These are phyloP conservation scores for Aspergillus quadrilineatus DNA, from an alignment of 2,329 filamentous ascomycete species.

Conservation along the genomic window DNA sequence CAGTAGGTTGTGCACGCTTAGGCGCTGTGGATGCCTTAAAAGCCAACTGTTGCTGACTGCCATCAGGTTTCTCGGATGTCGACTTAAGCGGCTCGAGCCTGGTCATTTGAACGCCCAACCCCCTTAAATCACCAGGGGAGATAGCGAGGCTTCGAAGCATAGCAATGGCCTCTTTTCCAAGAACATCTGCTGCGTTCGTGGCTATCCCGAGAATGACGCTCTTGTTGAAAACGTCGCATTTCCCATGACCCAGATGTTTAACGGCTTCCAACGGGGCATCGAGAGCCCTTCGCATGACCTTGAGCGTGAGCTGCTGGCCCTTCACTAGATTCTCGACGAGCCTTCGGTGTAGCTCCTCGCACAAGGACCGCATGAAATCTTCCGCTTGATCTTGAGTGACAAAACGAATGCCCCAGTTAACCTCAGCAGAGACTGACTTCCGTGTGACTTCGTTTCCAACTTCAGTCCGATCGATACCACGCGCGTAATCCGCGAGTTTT, in stretches of 20 bases:
- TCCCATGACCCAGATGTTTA: slow-evolving; percentile 92
- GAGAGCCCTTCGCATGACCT: slow-evolving; percentile 83
- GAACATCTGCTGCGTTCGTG: slow-evolving; percentile 68
- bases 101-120: slow-evolving; percentile 88
- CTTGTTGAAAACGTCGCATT: slow-evolving; percentile 93
- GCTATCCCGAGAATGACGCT: slow-evolving; percentile 78
- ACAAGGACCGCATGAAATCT: slow-evolving; percentile 82
- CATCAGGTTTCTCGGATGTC: slow-evolving; percentile 56
- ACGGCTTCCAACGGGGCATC: slow-evolving; percentile 88
- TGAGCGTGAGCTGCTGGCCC: slow-evolving; percentile 85
- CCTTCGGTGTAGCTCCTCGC: slow-evolving; percentile 77
- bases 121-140: slow-evolving; percentile 87
- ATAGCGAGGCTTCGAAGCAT: slow-evolving; percentile 80
- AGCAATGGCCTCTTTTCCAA: slow-evolving; percentile 80
- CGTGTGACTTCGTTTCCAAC: slow-evolving; percentile 81
- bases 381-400: slow-evolving; percentile 89
- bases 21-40: slow-evolving; percentile 57
- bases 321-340: slow-evolving; percentile 81
- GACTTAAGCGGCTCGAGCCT: slow-evolving; percentile 78
- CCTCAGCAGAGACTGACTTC: slow-evolving; percentile 94
- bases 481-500: slow-evolving; percentile 84
- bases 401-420: slow-evolving; percentile 98
- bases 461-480: slow-evolving; percentile 81
- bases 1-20: slow-evolving; percentile 18
- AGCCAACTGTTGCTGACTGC: slow-evolving; percentile 75